phyloP scores from a whole-genome alignment of 345 rosid genomes.

The Diplotaxis tenuifolia region DNA sequence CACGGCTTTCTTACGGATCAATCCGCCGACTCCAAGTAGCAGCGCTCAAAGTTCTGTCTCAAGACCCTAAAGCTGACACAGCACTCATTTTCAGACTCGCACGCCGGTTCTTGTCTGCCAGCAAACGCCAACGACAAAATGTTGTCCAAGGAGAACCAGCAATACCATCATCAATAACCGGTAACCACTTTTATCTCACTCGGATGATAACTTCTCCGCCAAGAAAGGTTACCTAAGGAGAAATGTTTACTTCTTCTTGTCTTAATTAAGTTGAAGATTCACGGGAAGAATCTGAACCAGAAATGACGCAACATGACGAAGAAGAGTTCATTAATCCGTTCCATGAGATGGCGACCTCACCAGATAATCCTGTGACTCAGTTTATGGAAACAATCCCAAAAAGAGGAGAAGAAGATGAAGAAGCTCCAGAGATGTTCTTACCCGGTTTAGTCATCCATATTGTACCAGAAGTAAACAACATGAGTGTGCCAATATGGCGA shows the following conservation, averaged over 20 bases:
- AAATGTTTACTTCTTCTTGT: constrained; percentile 8
- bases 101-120: constrained; percentile 53
- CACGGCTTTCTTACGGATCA: constrained; percentile 90
- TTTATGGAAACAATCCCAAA: constrained; percentile 62
- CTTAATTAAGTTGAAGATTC: constrained; percentile 11
- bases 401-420: constrained; percentile 16
- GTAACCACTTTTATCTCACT: constrained; percentile 16
- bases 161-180: constrained; percentile 33
- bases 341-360: constrained; percentile 25
- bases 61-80: constrained; percentile 61
- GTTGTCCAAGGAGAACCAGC: constrained; percentile 6
- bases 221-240: not conserved
- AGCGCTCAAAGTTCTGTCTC: constrained; percentile 68
- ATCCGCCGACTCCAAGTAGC: constrained; percentile 79
- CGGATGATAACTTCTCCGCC: not conserved
- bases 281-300: constrained; percentile 29
- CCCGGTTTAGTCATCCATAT: constrained; percentile 81
- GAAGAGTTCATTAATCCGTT: constrained; percentile 38
- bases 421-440: constrained; percentile 66
- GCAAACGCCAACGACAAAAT: constrained; percentile 39
- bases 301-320: constrained; percentile 15
- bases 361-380: constrained; percentile 56
- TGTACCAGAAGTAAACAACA: constrained; percentile 44
- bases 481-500: constrained; percentile 50
- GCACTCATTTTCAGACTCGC: constrained; percentile 68